phyloP scores from a whole-genome alignment of 805 yeast species.

The Lipomyces mesembrius region DNA sequence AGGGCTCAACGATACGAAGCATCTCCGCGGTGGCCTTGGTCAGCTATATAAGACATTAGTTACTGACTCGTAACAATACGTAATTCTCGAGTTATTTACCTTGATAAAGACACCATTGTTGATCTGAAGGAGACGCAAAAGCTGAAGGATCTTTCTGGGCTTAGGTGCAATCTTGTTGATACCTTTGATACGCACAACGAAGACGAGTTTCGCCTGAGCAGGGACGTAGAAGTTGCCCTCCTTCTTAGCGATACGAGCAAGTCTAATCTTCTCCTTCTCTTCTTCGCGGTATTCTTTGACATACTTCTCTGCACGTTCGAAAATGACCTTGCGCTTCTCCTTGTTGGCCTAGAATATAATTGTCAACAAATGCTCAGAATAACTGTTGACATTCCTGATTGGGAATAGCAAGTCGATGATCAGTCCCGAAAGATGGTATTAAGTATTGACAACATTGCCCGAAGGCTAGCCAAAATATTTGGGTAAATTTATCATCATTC shows the following conservation, averaged over 20 bases:
- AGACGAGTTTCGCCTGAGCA: slow-evolving; percentile 70
- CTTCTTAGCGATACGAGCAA: slow-evolving; percentile 94
- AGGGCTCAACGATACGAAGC: slow-evolving; percentile 78
- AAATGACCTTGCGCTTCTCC: slow-evolving; percentile 63
- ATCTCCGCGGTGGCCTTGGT: slow-evolving; percentile 81
- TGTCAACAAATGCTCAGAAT: slow-evolving; percentile 5
- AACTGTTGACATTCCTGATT: not conserved
- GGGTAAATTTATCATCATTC: slow-evolving; percentile 37
- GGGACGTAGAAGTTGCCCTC: slow-evolving; percentile 89
- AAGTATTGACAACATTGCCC: slow-evolving; percentile 69
- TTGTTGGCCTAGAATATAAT: slow-evolving; percentile 48
- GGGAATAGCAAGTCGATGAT: slow-evolving; percentile 42
- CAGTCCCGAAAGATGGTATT: slow-evolving; percentile 90
- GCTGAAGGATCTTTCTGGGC: slow-evolving; percentile 81
- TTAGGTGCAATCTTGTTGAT: slow-evolving; percentile 78
- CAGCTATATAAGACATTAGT: slow-evolving; percentile 45
- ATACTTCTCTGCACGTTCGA: slow-evolving; percentile 94
- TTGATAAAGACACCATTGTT: slow-evolving; percentile 80
- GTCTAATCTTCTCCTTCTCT: slow-evolving; percentile 74
- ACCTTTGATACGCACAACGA: slow-evolving; percentile 79
- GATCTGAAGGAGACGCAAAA: slow-evolving; percentile 76
- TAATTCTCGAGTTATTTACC: not conserved
- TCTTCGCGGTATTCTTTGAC: slow-evolving; percentile 87
- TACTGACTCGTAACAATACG: not conserved
- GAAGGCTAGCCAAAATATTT: slow-evolving; percentile 31